These are phyloP conservation scores for Pisolithus sp. DNA, from an alignment of 768 basidiomycete species.

Conservation along the genomic window DNA sequence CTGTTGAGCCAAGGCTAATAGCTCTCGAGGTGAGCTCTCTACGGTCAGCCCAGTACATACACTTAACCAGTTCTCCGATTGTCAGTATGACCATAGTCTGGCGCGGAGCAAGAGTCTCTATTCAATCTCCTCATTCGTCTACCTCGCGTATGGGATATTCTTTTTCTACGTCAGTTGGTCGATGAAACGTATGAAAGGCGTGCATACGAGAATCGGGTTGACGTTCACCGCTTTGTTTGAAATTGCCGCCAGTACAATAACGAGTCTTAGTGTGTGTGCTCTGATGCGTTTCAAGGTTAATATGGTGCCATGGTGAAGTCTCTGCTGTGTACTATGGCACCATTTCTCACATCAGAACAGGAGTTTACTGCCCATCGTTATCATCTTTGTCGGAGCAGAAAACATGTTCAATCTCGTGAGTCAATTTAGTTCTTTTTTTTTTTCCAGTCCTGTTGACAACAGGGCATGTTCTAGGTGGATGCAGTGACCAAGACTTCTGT, in stretches of 20 bases:
- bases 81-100: constrained; percentile 48
- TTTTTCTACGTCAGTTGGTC: constrained; percentile 70
- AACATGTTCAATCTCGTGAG: constrained; percentile 94
- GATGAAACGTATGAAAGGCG: constrained; percentile 69
- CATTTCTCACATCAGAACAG: constrained; percentile 31
- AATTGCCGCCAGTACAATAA: constrained; percentile 87
- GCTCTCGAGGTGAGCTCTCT: constrained; percentile 35
- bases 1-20: constrained; percentile 38
- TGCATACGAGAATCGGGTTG: constrained; percentile 87
- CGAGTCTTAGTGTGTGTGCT: constrained; percentile 88
- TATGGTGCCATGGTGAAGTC: constrained; percentile 78
- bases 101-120: constrained; percentile 44
- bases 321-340: not conserved
- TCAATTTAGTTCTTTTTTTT: constrained; percentile 1
- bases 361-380: constrained; percentile 88
- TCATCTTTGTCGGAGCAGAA: constrained; percentile 92
- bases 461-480: constrained; percentile 52
- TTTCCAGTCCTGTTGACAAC: constrained; percentile 18
- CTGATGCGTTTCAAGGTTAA: constrained; percentile 83
- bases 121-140: constrained; percentile 64
- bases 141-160: constrained; percentile 71
- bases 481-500: constrained; percentile 81
- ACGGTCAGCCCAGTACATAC: constrained; percentile 9
- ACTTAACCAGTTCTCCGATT: not conserved
- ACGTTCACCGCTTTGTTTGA: constrained; percentile 92